phyloP scores from a whole-genome alignment of 1,284 basidiomycete species.

The Tranzscheliella williamsii region DNA sequence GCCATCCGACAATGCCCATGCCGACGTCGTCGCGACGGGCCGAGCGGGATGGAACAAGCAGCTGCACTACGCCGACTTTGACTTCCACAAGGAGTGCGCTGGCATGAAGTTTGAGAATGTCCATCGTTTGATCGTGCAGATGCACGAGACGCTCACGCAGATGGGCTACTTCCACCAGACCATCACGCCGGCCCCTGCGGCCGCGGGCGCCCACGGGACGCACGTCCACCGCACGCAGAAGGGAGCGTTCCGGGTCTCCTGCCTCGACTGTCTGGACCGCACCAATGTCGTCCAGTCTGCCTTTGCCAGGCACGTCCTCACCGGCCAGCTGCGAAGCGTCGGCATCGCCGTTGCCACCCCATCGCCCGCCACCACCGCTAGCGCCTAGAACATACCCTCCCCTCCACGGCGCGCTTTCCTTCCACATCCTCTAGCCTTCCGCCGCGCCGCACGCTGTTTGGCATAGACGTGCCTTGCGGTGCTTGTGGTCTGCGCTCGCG shows the following conservation, averaged over 20 bases:
- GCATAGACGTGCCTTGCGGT: too few relatives aligned
- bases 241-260: constrained; percentile 91
- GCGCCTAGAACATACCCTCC: too few relatives aligned
- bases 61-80: constrained; percentile 92
- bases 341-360: constrained; percentile 17
- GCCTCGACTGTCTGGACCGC: constrained; percentile 91
- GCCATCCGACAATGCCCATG: constrained; percentile 67
- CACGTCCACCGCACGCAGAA: constrained; percentile 66
- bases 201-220: neutral
- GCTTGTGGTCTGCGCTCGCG: too few relatives aligned
- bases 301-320: constrained; percentile 79
- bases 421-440: too few relatives aligned
- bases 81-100: constrained; percentile 84
- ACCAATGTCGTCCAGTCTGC: constrained; percentile 97
- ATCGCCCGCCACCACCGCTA: neutral
- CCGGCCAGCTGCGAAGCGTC: constrained; percentile 66
- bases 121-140: constrained; percentile 69
- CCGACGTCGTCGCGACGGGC: too few relatives aligned
- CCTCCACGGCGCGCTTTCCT: too few relatives aligned
- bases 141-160: constrained; percentile 73
- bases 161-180: constrained; percentile 64
- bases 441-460: too few relatives aligned
- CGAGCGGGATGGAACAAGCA: constrained; percentile 83
- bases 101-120: constrained; percentile 70
- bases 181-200: constrained; percentile 6